phyloP scores from a whole-genome alignment of 108 stramenopile species.

The Nannochloropsis gaditana region DNA sequence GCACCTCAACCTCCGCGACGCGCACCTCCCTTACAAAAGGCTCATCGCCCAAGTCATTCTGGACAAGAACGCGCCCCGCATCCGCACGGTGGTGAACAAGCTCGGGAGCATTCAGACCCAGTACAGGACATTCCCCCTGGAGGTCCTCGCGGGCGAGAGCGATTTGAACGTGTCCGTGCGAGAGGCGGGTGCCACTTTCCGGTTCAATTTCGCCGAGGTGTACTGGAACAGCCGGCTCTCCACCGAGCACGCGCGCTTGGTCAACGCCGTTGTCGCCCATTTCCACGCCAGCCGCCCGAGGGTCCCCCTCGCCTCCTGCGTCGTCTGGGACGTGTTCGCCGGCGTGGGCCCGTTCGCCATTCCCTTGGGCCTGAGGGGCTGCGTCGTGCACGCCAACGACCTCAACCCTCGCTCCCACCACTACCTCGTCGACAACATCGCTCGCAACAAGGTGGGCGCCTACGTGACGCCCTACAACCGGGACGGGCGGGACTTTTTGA shows the following conservation, averaged over 20 bases:
- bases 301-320: conserved; percentile 27
- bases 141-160: conserved; percentile 75
- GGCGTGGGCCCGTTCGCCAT: conserved; percentile 96
- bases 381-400: conserved; percentile 73
- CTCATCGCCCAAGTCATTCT: conserved; percentile 80
- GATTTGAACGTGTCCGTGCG: conserved; percentile 61
- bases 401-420: conserved; percentile 76
- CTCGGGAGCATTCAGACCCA: conserved; percentile 76
- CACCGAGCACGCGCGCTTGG: conserved; percentile 77
- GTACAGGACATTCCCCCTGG: conserved; percentile 92
- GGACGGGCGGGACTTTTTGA: conserved; percentile 76
- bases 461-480: conserved; percentile 63
- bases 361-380: conserved; percentile 63
- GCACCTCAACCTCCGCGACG: conserved; percentile 85
- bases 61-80: conserved; percentile 70
- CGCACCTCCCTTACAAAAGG: conserved; percentile 75
- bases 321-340: conserved; percentile 87
- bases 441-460: conserved; percentile 67
- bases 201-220: conserved; percentile 83
- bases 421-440: conserved; percentile 68
- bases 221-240: conserved; percentile 91
- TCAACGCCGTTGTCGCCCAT: conserved; percentile 58
- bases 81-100: conserved; percentile 90
- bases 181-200: conserved; percentile 78
- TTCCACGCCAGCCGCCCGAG: conserved; percentile 23